Evolutionary conservation across 768 basidiomycete genomes (phyloP).

Genomic region (Cystofilobasidium ferigula): DNA sequence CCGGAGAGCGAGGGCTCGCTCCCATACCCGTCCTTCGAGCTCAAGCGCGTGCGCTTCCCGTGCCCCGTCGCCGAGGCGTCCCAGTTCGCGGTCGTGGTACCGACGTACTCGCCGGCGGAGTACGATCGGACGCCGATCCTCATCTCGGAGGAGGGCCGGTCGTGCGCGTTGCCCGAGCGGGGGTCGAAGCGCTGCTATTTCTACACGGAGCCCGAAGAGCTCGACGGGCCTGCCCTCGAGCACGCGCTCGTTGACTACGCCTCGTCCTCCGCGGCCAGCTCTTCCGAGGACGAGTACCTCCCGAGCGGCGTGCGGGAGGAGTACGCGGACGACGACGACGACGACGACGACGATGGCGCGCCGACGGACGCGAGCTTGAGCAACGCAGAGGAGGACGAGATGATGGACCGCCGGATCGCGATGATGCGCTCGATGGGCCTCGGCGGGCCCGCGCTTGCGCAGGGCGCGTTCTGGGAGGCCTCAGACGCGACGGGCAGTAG

Average conservation of each 20-base stretch:
- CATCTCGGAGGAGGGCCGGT: conserved; percentile 6
- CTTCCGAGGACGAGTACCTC: too few species aligned
- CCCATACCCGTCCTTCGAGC: neutral
- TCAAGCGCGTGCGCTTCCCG: conserved; percentile 2
- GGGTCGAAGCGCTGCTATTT: conserved; percentile 2
- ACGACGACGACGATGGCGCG: neutral
- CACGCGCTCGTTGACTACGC: too few species aligned
- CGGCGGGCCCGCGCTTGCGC: neutral
- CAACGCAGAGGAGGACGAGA: neutral
- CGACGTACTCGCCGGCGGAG: neutral
- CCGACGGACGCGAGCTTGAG: neutral
- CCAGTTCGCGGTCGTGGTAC: neutral
- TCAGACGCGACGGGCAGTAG: neutral
- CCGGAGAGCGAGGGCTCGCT: neutral
- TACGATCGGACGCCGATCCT: conserved; percentile 6
- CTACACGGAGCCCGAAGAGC: neutral
- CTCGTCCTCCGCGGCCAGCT: too few species aligned
- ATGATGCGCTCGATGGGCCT: neutral
- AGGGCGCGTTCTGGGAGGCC: neutral
- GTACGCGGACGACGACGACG: neutral
- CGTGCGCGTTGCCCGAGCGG: neutral
- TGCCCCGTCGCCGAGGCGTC: neutral
- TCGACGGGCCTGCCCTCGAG: neutral
- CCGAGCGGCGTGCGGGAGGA: too few species aligned
- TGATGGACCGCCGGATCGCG: conserved; percentile 1